Evolutionary conservation across 441 rosid species (phyloP).

Genomic region (Erodium trifolium): DNA sequence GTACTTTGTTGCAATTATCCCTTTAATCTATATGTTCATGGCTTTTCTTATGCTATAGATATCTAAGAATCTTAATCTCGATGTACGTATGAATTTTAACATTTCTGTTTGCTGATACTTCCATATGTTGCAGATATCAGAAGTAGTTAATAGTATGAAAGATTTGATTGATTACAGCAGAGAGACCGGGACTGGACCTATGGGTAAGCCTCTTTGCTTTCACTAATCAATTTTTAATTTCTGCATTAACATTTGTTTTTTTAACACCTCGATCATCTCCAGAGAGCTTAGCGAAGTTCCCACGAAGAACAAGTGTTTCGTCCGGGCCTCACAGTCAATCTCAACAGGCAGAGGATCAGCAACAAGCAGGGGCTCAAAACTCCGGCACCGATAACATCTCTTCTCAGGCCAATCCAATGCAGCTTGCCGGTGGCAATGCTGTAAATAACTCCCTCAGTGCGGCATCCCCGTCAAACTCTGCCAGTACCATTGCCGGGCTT

Average conservation of each 20-base stretch:
- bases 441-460: slow-evolving; percentile 52
- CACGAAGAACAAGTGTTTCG: slow-evolving; percentile 58
- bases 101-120: not conserved
- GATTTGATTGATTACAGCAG: slow-evolving; percentile 95
- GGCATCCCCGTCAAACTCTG: slow-evolving; percentile 55
- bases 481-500: slow-evolving; percentile 69
- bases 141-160: slow-evolving; percentile 97
- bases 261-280: slow-evolving; percentile 16
- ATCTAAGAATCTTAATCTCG: no score
- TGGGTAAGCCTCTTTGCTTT: slow-evolving; percentile 51
- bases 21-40: not conserved
- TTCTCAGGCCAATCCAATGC: slow-evolving; percentile 43
- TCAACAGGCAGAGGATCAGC: slow-evolving; percentile 58
- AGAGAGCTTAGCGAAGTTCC: slow-evolving; percentile 95
- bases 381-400: slow-evolving; percentile 45
- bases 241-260: no score
- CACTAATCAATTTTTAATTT: not conserved
- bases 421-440: slow-evolving; percentile 42
- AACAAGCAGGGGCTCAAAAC: slow-evolving; percentile 41
- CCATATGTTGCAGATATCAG: slow-evolving; percentile 71
- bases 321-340: slow-evolving; percentile 45
- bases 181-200: slow-evolving; percentile 83
- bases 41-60: not conserved
- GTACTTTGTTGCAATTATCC: no score
- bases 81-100: no score